Evolutionary conservation across 805 yeast genomes (phyloP).

Genomic region (Osmozyma mogii): DNA sequence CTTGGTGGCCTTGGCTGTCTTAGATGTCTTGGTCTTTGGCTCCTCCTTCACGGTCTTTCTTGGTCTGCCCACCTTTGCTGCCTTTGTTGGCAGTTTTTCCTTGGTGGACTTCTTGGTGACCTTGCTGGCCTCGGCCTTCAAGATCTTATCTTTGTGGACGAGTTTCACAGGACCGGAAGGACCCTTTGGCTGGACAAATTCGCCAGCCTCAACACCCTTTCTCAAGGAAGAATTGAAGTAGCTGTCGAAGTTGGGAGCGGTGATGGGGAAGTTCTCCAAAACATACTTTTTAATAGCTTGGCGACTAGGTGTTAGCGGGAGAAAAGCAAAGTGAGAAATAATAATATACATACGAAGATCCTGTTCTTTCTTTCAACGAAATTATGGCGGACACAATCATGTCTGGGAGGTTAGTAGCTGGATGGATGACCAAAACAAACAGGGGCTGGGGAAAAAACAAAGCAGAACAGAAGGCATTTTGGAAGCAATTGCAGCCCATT

Average conservation of each 20-base stretch:
- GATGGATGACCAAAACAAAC: neutral
- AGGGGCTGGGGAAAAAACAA: neutral
- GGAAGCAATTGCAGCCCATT: neutral
- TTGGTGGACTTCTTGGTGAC: neutral
- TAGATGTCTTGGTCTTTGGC: neutral
- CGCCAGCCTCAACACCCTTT: constrained; percentile 74
- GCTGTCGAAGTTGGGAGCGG: constrained; percentile 61
- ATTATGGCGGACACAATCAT: constrained; percentile 62
- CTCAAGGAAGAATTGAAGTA: constrained; percentile 72
- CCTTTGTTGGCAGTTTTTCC: neutral
- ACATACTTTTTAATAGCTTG: constrained; percentile 83
- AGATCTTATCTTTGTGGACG: constrained; percentile 42
- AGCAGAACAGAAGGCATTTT: constrained; percentile 1
- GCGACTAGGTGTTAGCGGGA: constrained; percentile 43
- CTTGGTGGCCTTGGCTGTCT: too few relatives aligned
- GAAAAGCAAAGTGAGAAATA: neutral
- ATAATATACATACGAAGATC: constrained; percentile 49
- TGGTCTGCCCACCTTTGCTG: constrained; percentile 2
- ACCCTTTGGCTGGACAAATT: constrained; percentile 79
- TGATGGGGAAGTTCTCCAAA: constrained; percentile 50
- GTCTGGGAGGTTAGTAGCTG: constrained; percentile 31
- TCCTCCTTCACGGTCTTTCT: constrained; percentile 6
- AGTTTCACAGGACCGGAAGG: constrained; percentile 81
- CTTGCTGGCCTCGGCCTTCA: neutral
- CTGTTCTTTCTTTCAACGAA: constrained; percentile 71